Percentiles rank a stretch among this genome's conserved stretches.
phyloP scores from a whole-genome alignment of 2,329 filamentous ascomycete species.

The Blastomyces emzantsi region DNA sequence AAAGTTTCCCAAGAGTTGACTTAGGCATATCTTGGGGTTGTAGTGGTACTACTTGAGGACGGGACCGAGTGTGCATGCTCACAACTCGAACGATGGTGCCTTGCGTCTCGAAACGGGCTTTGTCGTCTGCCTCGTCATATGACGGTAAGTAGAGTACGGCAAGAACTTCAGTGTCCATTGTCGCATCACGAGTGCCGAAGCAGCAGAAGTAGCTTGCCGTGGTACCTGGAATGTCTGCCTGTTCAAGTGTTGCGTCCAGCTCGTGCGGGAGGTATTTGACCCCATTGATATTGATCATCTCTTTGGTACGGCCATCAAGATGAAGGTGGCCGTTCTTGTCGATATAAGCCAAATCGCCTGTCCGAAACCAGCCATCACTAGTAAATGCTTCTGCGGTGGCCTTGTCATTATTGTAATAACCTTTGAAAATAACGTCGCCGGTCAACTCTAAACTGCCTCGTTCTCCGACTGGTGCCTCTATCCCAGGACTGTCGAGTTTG shows the following conservation, averaged over 20 bases:
- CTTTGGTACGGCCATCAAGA: slow-evolving; percentile 34
- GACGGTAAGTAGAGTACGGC: slow-evolving; percentile 29
- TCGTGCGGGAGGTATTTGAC: slow-evolving; percentile 29
- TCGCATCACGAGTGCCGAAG: slow-evolving; percentile 27
- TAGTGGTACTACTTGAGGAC: slow-evolving; percentile 25
- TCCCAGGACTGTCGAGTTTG: neutral
- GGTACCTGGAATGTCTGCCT: slow-evolving; percentile 22
- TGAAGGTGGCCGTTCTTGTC: slow-evolving; percentile 29
- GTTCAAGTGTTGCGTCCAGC: slow-evolving; percentile 30
- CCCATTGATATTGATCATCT: slow-evolving; percentile 37
- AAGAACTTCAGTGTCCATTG: slow-evolving; percentile 28
- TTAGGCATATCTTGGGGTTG: slow-evolving; percentile 22
- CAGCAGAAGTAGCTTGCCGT: slow-evolving; percentile 25
- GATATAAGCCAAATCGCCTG: slow-evolving; percentile 22
- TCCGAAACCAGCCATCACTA: slow-evolving; percentile 28
- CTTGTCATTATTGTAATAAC: slow-evolving; percentile 26
- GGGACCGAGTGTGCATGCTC: slow-evolving; percentile 17
- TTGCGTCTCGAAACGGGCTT: slow-evolving; percentile 20
- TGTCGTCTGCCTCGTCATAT: slow-evolving; percentile 19
- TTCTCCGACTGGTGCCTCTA: slow-evolving; percentile 4
- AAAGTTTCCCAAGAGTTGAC: slow-evolving; percentile 36
- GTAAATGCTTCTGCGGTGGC: slow-evolving; percentile 24
- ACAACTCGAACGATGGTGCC: slow-evolving; percentile 19
- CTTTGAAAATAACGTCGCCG: slow-evolving; percentile 21
- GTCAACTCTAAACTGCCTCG: slow-evolving; percentile 21